phyloP scores from a whole-genome alignment of 2,329 filamentous ascomycete species.

The Onygena corvina region DNA sequence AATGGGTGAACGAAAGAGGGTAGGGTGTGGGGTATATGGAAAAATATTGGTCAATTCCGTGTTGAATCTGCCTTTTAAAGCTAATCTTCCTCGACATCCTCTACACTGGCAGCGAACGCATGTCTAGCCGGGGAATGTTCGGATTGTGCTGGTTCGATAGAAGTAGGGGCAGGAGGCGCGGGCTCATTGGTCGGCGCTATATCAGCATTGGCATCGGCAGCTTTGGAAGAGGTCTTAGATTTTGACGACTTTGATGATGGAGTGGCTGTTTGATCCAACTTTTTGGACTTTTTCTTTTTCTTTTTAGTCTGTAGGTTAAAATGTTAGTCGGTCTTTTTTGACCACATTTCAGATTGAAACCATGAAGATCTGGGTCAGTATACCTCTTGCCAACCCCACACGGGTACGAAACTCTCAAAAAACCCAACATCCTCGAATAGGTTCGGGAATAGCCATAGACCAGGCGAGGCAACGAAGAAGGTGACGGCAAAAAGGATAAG shows the following conservation, averaged over 20 bases:
- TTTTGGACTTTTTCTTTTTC: conserved; percentile 31
- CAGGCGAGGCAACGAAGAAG: conserved; percentile 70
- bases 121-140: conserved; percentile 28
- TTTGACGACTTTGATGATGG: conserved; percentile 10
- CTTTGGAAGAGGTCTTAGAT: background rate
- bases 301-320: conserved; percentile 27
- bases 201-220: background rate
- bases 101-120: conserved; percentile 34
- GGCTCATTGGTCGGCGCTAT: too few species aligned
- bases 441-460: conserved; percentile 97
- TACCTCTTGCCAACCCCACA: conserved; percentile 98
- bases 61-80: background rate
- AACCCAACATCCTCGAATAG: conserved; percentile 98
- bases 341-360: conserved; percentile 8
- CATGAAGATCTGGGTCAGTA: conserved; percentile 11
- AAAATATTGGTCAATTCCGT: background rate
- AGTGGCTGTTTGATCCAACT: conserved; percentile 12
- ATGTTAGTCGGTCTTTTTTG: conserved; percentile 8
- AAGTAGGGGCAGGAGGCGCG: background rate
- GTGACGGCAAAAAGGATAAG: conserved; percentile 89
- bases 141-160: conserved; percentile 22
- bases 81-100: conserved; percentile 35
- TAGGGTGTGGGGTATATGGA: background rate
- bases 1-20: background rate
- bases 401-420: conserved; percentile 87